A percentile compares a stretch with the other conserved stretches of the same genome.
phyloP scores from a whole-genome alignment of 371 early-diverging fungal genomes.

The Cokeromyces recurvatus region DNA sequence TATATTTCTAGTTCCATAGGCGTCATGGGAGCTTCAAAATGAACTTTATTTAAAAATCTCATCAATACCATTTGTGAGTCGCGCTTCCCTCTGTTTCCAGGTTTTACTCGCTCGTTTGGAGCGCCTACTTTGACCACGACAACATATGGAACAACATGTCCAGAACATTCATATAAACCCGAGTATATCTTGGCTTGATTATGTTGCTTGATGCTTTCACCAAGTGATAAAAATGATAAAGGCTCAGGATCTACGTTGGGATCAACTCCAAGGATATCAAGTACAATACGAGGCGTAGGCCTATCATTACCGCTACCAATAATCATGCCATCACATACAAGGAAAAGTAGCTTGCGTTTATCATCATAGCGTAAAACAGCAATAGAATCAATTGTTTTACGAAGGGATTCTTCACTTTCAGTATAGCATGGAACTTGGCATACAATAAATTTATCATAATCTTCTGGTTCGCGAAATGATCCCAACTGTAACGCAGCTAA shows the following conservation, averaged over 20 bases:
- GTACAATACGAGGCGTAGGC: conserved; percentile 93
- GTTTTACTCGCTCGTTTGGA: conserved; percentile 63
- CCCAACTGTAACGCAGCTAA: conserved; percentile 89
- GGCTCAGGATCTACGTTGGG: conserved; percentile 77
- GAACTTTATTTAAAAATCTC: conserved; percentile 93
- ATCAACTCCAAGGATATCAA: conserved; percentile 88
- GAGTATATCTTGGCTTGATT: conserved; percentile 96
- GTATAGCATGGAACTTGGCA: conserved; percentile 94
- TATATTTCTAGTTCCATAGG: conserved; percentile 89
- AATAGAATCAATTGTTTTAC: conserved; percentile 90
- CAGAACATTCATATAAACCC: conserved; percentile 84
- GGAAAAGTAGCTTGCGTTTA: conserved; percentile 86
- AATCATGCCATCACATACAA: conserved; percentile 86
- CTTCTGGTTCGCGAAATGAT: conserved; percentile 73
- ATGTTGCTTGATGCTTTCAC: conserved; percentile 79
- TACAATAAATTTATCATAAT: conserved; percentile 88
- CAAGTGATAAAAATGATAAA: conserved; percentile 81
- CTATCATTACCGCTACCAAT: conserved; percentile 90
- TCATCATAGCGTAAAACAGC: conserved; percentile 84
- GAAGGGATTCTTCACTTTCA: conserved; percentile 92
- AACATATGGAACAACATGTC: conserved; percentile 83
- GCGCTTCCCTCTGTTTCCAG: conserved; percentile 97
- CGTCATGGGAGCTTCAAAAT: conserved; percentile 79
- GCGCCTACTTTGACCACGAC: conserved; percentile 89
- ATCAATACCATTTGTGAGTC: conserved; percentile 97